Base-by-base conservation (phyloP, 2,329 filamentous ascomycete species). In the Monilinia fructicola region DNA sequence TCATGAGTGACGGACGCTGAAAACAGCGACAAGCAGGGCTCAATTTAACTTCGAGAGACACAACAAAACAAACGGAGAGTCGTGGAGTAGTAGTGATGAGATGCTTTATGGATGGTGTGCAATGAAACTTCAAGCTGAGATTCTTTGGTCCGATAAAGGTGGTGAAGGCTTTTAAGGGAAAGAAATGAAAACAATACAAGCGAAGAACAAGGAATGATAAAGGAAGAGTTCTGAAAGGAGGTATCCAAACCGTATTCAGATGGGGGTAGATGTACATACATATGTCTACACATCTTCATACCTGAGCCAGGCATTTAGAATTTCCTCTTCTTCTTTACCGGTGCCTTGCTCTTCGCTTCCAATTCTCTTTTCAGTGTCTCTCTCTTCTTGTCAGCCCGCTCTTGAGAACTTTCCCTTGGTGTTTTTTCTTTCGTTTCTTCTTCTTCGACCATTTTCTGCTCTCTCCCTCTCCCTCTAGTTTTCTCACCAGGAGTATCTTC, bases 241-340 rank as follows among this genome's bases (percentile, higher is more conserved):
- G 14, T 23, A 55, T 35, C n/a, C 38, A 28, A 18, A 50, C 12
- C 31, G 14, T 26, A 18, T 18, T 38, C 21, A 60, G 9, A 60
- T 26, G 28, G 44, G 28, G 44, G 18, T 2, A 60, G 31, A 26
- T 60, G 28, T 38, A 60, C 28, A 50, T 60, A 60, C 44, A 50
- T 50, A 64, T 31, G n/a, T 56, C 38, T 54, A 54, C 18, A 42
- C 38, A 64, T 64, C 53, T 56, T 26, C 7, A n/a, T 21, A 31
- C 56, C n/a, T 5, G 7, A 21, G 7, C n/a, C 12, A 16, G 26
- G 21, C 53, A 23, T 35, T 73, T 64, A 77, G 68, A 77, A 77
- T 50, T 74, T 77, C 67, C 74, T 70, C 68, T 76, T 77, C 68
- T 77, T 77, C 65, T 74, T 77, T 16, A 67, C 70, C 18, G 75